Percentiles rank a stretch among this genome's conserved stretches.
Conservation (phyloP, 345 rosid species). For the Pugionium dolabratum region DNA sequence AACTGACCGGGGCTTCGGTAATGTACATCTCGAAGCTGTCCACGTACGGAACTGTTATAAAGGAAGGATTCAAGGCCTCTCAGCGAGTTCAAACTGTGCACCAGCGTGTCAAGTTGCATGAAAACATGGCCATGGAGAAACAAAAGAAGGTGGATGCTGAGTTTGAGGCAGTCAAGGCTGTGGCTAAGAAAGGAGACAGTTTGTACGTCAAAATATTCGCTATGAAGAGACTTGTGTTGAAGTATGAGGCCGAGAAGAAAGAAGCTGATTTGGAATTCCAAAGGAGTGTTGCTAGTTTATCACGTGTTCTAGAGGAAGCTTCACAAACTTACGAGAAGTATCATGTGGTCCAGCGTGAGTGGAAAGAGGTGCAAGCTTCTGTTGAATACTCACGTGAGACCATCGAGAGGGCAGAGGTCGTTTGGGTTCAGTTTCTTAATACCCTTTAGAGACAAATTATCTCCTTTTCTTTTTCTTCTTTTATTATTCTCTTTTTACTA, state of each 20-base stretch:
- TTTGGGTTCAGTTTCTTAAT: constrained; percentile 25
- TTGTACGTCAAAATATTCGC: constrained; percentile 22
- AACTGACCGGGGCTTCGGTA: constrained; percentile 1
- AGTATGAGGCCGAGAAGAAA: constrained; percentile 27
- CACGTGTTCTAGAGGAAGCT: constrained; percentile 17
- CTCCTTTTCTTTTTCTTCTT: too few relatives aligned
- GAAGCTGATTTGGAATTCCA: background rate
- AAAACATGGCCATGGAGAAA: background rate
- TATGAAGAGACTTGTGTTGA: background rate
- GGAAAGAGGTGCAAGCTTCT: constrained; percentile 21
- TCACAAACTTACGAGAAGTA: constrained; percentile 14
- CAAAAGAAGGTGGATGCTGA: constrained; percentile 1
- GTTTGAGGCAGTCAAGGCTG: background rate
- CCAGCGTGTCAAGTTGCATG: background rate
- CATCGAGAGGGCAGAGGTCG: constrained; percentile 18
- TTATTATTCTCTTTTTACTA: too few relatives aligned
- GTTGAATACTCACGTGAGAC: constrained; percentile 16
- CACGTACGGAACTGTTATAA: constrained; percentile 22
- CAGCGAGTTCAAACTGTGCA: background rate
- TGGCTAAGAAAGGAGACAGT: constrained; percentile 25
- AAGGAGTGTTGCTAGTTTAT: background rate
- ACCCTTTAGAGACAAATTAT: constrained; percentile 6
- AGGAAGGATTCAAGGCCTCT: constrained; percentile 7
- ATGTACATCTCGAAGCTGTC: constrained; percentile 24
- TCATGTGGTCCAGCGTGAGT: constrained; percentile 13